These are phyloP conservation scores for Cyberlindnera veronae DNA, from an alignment of 805 yeast species.

Conservation along the genomic window DNA sequence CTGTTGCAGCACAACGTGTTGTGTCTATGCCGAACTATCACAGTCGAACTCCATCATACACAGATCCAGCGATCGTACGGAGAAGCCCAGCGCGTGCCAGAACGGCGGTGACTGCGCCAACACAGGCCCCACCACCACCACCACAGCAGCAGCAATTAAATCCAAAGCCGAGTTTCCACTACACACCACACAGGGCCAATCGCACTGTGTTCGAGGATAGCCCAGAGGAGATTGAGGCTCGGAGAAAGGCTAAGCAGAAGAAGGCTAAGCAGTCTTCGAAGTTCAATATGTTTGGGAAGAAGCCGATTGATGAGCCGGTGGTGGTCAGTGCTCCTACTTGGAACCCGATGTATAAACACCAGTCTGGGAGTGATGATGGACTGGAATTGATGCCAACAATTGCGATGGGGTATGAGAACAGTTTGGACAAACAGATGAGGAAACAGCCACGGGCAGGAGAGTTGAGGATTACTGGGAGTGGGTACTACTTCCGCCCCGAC, in stretches of 20 bases:
- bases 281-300: slow-evolving; percentile 5
- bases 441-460: slow-evolving; percentile 19
- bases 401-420: slow-evolving; percentile 28
- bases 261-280: slow-evolving; percentile 1
- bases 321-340: too few species aligned
- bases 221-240: slow-evolving; percentile 4
- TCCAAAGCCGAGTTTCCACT: slow-evolving; percentile 1
- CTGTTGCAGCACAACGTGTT: neutral
- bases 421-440: slow-evolving; percentile 15
- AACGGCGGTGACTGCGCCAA: neutral
- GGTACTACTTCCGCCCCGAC: slow-evolving; percentile 19
- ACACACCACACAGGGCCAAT: slow-evolving; percentile 17
- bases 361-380: slow-evolving; percentile 20
- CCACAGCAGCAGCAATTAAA: neutral
- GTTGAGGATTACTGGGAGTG: slow-evolving; percentile 25
- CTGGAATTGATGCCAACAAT: slow-evolving; percentile 27
- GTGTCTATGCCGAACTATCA: neutral
- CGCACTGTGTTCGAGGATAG: slow-evolving; percentile 13
- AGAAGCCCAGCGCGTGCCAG: neutral
- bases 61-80: neutral
- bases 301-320: too few species aligned
- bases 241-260: slow-evolving; percentile 1
- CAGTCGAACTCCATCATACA: neutral
- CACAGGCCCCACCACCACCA: neutral
- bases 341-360: slow-evolving; percentile 12